Conservation (phyloP, 208 protist genomes). For the Trypanosoma platydactyli region DNA sequence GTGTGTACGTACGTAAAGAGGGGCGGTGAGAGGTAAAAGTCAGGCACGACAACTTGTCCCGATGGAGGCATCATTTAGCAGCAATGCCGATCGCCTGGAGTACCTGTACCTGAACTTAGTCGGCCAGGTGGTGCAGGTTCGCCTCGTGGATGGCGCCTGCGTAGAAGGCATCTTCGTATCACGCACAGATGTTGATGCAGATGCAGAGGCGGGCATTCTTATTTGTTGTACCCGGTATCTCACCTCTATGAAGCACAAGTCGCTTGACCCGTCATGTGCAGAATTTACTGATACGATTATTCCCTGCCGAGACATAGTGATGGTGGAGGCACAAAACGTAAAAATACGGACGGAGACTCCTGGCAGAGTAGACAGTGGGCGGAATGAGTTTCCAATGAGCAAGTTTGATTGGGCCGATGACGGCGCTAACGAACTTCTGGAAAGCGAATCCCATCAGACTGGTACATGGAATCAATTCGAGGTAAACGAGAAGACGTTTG, state of each 20-base stretch:
- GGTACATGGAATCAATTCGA: constrained; percentile 90
- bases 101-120: constrained; percentile 91
- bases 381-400: constrained; percentile 60
- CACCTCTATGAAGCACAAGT: constrained; percentile 46
- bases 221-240: constrained; percentile 64
- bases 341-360: constrained; percentile 79
- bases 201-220: constrained; percentile 58
- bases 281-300: constrained; percentile 44
- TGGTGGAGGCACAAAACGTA: constrained; percentile 62
- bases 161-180: constrained; percentile 87
- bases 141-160: constrained; percentile 69
- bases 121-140: constrained; percentile 76
- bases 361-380: constrained; percentile 34
- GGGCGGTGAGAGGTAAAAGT: neutral
- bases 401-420: constrained; percentile 75
- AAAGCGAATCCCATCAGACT: constrained; percentile 44
- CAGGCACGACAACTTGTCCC: neutral
- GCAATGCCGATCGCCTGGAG: constrained; percentile 77
- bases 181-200: constrained; percentile 63
- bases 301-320: constrained; percentile 75
- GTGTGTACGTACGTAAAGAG: neutral
- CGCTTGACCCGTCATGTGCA: constrained; percentile 43
- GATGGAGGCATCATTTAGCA: constrained; percentile 50
- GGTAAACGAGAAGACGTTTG: constrained; percentile 78
- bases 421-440: constrained; percentile 53